Conservation (phyloP, 2,329 filamentous ascomycete genomes). For the Colletotrichum somersetense region DNA sequence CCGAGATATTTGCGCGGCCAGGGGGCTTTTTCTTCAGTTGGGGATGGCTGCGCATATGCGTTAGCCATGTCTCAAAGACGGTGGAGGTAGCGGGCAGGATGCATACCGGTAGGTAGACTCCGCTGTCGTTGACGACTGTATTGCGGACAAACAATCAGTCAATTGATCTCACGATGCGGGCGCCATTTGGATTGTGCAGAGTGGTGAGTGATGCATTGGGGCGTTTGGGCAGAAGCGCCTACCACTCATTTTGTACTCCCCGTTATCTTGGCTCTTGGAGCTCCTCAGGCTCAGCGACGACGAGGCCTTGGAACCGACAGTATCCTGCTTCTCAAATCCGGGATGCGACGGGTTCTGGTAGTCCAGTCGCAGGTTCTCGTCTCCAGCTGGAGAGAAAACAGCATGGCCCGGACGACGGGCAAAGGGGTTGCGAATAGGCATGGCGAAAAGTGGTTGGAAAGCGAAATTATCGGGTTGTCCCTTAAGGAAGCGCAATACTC, state of each 20-base stretch:
- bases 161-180: slow-evolving; percentile 45
- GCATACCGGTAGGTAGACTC: slow-evolving; percentile 90
- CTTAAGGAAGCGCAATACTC: background rate
- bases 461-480: slow-evolving; percentile 9
- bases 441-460: slow-evolving; percentile 48
- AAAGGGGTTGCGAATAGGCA: slow-evolving; percentile 82
- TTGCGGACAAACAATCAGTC: slow-evolving; percentile 44
- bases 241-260: slow-evolving; percentile 87
- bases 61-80: slow-evolving; percentile 46
- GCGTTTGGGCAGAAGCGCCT: slow-evolving; percentile 51
- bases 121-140: slow-evolving; percentile 93
- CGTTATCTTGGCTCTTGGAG: slow-evolving; percentile 71
- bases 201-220: slow-evolving; percentile 38
- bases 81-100: slow-evolving; percentile 28
- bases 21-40: slow-evolving; percentile 84
- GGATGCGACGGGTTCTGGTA: slow-evolving; percentile 59
- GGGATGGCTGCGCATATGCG: slow-evolving; percentile 75
- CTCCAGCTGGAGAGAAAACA: slow-evolving; percentile 53
- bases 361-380: slow-evolving; percentile 66
- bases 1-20: slow-evolving; percentile 73
- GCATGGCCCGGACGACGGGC: slow-evolving; percentile 67
- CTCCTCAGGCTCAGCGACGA: slow-evolving; percentile 73
- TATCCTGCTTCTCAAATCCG: slow-evolving; percentile 73
- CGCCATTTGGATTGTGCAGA: slow-evolving; percentile 17
- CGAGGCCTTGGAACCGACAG: slow-evolving; percentile 71